A percentile compares a stretch with the other conserved stretches of the same genome.
Conservation (phyloP, 2,329 filamentous ascomycete genomes). For the Ramularia endophylla region DNA sequence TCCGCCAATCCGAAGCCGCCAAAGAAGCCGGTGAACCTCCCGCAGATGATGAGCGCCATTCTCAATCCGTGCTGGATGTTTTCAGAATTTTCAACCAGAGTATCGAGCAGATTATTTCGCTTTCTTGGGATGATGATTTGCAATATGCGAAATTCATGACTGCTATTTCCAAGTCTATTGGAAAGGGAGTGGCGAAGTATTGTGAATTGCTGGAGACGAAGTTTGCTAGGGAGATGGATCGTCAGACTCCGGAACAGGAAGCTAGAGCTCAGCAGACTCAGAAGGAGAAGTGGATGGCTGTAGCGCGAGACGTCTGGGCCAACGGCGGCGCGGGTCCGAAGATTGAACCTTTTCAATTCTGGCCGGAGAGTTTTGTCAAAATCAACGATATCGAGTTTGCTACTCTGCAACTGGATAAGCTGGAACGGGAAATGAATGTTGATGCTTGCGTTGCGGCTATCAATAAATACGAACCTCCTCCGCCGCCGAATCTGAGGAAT, state of each 20-base stretch:
- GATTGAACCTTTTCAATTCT: conserved; percentile 95
- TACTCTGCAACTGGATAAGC: conserved; percentile 81
- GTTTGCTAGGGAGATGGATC: conserved; percentile 90
- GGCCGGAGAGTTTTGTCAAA: conserved; percentile 91
- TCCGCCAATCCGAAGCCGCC: conserved; percentile 59
- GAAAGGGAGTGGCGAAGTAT: conserved; percentile 76
- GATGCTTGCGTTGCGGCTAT: conserved; percentile 84
- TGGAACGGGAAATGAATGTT: conserved; percentile 85
- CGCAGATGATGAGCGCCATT: conserved; percentile 79
- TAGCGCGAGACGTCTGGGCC: conserved; percentile 89
- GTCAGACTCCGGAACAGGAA: conserved; percentile 80
- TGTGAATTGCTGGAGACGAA: conserved; percentile 82
- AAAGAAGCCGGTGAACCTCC: conserved; percentile 46
- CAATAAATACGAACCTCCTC: conserved; percentile 64
- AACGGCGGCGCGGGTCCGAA: conserved; percentile 67
- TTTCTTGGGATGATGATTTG: conserved; percentile 89
- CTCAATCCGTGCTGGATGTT: conserved; percentile 85
- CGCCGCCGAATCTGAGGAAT: conserved; percentile 58
- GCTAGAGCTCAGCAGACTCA: conserved; percentile 67
- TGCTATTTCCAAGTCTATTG: conserved; percentile 75
- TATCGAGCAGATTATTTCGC: conserved; percentile 74
- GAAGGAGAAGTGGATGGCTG: conserved; percentile 88
- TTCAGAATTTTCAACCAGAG: conserved; percentile 92
- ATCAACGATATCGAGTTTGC: conserved; percentile 97
- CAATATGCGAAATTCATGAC: conserved; percentile 99